Evolutionary conservation across 1,284 basidiomycete genomes (phyloP), one percentile per base, ranked within the genome.

Genomic region (Meripilus lineatus): DNA sequence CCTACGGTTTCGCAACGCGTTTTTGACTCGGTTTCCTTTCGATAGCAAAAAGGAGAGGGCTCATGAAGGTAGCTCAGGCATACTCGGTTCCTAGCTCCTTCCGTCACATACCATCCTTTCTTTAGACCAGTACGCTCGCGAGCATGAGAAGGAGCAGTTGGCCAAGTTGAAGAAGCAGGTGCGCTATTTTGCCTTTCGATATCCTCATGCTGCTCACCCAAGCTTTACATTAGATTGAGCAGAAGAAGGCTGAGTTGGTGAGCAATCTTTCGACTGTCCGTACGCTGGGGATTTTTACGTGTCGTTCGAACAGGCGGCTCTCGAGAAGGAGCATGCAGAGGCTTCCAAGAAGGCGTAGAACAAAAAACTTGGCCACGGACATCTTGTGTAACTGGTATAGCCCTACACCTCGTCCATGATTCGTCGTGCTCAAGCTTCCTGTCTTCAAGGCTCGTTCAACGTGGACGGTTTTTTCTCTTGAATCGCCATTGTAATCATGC

Each of bases 1-100:
- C 62, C 14, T 28, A 48, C 46, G 56, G 36, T 56, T 22, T 3
- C 38, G 15, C 25, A 26, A 47, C 49, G 43, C 50, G 52, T 40
- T 35, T 18, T n/a, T n/a, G n/a, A n/a, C n/a, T 8, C 28, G 8
- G 35, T n/a, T 22, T 34, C 21, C 25, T 32, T 36, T 14, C 32
- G 56, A 38, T 58, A 88, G 84, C 54, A 79, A 79, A 65, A 86
- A 78, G 63, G 85, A 87, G 61, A 80, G 73, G 61, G 85, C 83
- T 14, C 75, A 84, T 47, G 84, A 87, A 68, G 76, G 84, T 81
- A 51, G 43, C 58, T 50, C 40, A 3, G n/a, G n/a, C n/a, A n/a
- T n/a, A n/a, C n/a, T n/a, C n/a, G n/a, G n/a, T n/a, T n/a, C n/a
- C n/a, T n/a, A 15, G 26, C 10, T 23, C n/a, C n/a, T n/a, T n/a